Percentiles rank a stretch among this genome's conserved stretches.
These are phyloP conservation scores for Morella rubra DNA, from an alignment of 306 rosid genomes.

Conservation along the genomic window DNA sequence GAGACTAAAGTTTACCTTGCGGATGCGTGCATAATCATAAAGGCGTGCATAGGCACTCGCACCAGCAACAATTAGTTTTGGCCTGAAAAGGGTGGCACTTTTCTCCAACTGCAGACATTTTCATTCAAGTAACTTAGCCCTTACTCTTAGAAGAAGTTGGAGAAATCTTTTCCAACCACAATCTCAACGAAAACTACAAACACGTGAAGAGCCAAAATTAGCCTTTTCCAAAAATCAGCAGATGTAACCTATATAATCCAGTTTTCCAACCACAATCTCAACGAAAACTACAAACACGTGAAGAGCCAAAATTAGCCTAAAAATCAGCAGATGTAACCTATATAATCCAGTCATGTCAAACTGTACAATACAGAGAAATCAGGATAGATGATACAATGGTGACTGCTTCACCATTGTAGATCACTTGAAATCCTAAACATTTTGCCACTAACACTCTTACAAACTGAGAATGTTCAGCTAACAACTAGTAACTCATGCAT, in stretches of 20 bases:
- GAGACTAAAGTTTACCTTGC: slow-evolving; percentile 60
- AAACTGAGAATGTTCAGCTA: neutral
- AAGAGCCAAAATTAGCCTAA: neutral
- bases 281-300: neutral
- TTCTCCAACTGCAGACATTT: slow-evolving; percentile 67
- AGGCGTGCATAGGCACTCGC: slow-evolving; percentile 98
- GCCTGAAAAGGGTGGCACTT: slow-evolving; percentile 81
- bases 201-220: neutral
- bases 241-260: neutral
- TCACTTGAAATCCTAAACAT: slow-evolving; percentile 15
- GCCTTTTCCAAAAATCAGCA: neutral
- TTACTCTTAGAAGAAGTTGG: neutral
- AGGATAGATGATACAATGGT: slow-evolving; percentile 23
- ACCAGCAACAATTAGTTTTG: slow-evolving; percentile 92
- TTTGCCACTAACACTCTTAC: neutral
- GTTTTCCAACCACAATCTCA: neutral
- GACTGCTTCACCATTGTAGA: slow-evolving; percentile 14
- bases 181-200: neutral
- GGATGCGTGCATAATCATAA: slow-evolving; percentile 82
- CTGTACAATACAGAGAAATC: neutral
- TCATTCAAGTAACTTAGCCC: slow-evolving; percentile 17
- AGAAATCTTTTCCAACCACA: neutral
- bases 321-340: neutral
- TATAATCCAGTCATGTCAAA: neutral
- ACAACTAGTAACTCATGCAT: neutral